phyloP scores from a whole-genome alignment of 2,329 filamentous ascomycete species.

The Nakataea oryzae region DNA sequence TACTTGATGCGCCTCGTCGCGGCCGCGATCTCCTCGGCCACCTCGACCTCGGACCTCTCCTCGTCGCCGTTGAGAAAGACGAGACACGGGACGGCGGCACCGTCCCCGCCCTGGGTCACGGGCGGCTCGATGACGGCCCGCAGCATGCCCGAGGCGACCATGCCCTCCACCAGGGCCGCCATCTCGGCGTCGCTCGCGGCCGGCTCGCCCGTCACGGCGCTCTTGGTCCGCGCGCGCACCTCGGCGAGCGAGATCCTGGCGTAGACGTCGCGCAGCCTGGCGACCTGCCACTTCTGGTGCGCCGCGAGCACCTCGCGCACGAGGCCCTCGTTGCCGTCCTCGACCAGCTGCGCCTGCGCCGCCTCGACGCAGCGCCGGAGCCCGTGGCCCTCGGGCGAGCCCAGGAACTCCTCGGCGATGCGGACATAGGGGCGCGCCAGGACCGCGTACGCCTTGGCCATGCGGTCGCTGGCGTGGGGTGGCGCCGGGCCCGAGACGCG shows the following conservation, averaged over 20 bases:
- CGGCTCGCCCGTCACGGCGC: constrained; percentile 38
- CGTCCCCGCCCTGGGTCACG: constrained; percentile 7
- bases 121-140: constrained; percentile 39
- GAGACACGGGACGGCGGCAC: constrained; percentile 29
- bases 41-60: constrained; percentile 37
- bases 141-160: constrained; percentile 46
- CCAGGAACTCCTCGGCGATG: constrained; percentile 58
- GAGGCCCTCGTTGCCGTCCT: constrained; percentile 65
- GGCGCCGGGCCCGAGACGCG: constrained; percentile 40
- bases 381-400: constrained; percentile 34
- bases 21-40: constrained; percentile 33
- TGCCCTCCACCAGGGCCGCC: constrained; percentile 35
- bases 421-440: constrained; percentile 61
- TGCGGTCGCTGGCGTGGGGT: constrained; percentile 38
- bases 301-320: constrained; percentile 58
- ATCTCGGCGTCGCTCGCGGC: constrained; percentile 32
- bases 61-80: constrained; percentile 34
- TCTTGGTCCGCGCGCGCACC: constrained; percentile 38
- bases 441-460: constrained; percentile 44
- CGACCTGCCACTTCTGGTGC: constrained; percentile 67
- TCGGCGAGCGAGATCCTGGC: constrained; percentile 44
- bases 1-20: constrained; percentile 30
- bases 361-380: constrained; percentile 53
- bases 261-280: constrained; percentile 64
- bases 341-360: constrained; percentile 44